A percentile compares a stretch with the other conserved stretches of the same genome.
Conservation (phyloP, 148 eudicot species). For the Hydrangea macrophylla region DNA sequence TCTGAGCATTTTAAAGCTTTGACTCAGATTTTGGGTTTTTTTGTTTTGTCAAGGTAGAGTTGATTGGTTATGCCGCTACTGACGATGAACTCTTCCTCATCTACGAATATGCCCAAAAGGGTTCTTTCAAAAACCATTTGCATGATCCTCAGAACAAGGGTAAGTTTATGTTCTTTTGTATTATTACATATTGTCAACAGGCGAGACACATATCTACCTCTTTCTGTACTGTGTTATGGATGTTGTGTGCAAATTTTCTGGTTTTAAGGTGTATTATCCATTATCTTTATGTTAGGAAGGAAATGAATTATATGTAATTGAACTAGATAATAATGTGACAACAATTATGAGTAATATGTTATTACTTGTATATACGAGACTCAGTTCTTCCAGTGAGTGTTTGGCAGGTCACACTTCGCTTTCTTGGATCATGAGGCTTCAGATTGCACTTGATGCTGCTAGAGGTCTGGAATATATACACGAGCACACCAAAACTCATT, state of each 20-base stretch:
- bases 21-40: conserved; percentile 24
- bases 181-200: too few species aligned
- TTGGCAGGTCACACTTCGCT: conserved; percentile 75
- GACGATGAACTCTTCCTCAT: conserved; percentile 82
- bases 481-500: conserved; percentile 96
- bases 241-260: not conserved
- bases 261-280: not conserved
- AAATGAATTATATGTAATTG: not conserved
- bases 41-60: conserved; percentile 67
- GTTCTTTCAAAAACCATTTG: conserved; percentile 81
- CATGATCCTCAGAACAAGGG: conserved; percentile 91
- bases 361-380: not conserved
- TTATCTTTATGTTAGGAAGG: not conserved
- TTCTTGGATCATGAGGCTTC: conserved; percentile 97
- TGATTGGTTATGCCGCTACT: conserved; percentile 90
- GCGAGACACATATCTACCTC: not conserved
- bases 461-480: conserved; percentile 96
- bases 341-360: not conserved
- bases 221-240: not conserved
- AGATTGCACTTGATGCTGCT: conserved; percentile 94
- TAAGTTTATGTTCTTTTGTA: conserved; percentile 15
- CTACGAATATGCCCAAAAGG: conserved; percentile 91
- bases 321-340: not conserved
- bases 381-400: not conserved
- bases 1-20: conserved; percentile 6